phyloP scores from a whole-genome alignment of 2,329 filamentous ascomycete species.

The Trichoderma sp. region DNA sequence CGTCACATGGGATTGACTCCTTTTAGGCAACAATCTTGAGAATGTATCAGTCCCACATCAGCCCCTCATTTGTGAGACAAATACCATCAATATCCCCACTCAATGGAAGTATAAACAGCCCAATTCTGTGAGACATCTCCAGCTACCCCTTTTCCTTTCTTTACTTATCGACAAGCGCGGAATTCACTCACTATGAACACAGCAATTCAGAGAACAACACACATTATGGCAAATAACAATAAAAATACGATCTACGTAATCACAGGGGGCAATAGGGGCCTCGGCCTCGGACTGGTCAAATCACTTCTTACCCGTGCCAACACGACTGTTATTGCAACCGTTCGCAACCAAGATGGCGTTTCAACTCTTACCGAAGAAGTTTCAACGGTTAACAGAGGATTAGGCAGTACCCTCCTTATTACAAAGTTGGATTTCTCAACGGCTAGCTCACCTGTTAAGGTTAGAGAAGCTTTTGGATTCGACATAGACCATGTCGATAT shows the following conservation, averaged over 20 bases:
- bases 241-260: constrained; percentile 35
- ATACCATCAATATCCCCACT: not conserved
- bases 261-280: constrained; percentile 41
- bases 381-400: constrained; percentile 26
- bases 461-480: constrained; percentile 27
- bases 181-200: not conserved
- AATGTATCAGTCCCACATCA: not conserved
- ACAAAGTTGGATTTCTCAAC: constrained; percentile 37
- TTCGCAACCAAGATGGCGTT: constrained; percentile 29
- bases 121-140: not conserved
- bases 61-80: not conserved
- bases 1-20: not conserved
- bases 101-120: not conserved
- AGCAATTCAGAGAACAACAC: too few species aligned
- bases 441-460: constrained; percentile 25
- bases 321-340: constrained; percentile 44
- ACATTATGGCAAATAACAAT: not conserved
- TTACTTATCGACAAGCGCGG: not conserved
- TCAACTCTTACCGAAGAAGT: constrained; percentile 22
- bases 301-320: constrained; percentile 48
- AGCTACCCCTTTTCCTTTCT: not conserved
- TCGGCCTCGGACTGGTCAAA: constrained; percentile 38
- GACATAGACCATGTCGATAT: constrained; percentile 43
- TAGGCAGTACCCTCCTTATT: constrained; percentile 32
- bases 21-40: not conserved